phyloP scores from a whole-genome alignment of 225 moss, liverwort and hornwort genomes.

The Bryoerythrophyllum caledonicum region DNA sequence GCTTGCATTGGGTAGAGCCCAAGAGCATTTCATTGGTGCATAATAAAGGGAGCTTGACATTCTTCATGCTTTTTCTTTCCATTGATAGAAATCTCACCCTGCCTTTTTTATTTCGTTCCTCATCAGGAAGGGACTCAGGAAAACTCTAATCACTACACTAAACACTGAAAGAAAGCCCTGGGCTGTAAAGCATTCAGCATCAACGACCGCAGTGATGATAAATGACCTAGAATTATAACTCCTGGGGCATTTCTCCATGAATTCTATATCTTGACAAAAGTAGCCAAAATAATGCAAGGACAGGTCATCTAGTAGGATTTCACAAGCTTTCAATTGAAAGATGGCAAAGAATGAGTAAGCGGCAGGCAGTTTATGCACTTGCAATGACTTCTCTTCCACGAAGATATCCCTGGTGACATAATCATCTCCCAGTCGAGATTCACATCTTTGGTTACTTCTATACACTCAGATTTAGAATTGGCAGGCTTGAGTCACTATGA shows the following conservation, averaged over 20 bases:
- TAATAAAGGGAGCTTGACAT: too few species aligned
- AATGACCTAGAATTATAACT: background rate
- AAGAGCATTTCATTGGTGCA: too few species aligned
- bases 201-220: too few species aligned
- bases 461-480: conserved; percentile 3
- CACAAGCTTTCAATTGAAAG: background rate
- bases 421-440: background rate
- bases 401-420: background rate
- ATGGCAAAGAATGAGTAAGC: background rate
- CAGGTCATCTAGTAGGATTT: background rate
- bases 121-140: too few species aligned
- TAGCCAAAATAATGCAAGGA: background rate
- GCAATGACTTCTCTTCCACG: background rate
- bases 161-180: too few species aligned
- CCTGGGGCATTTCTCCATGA: background rate
- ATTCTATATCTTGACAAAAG: background rate
- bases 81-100: too few species aligned
- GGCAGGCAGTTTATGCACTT: background rate
- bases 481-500: background rate
- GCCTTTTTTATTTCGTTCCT: too few species aligned
- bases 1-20: too few species aligned
- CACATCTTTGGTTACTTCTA: background rate
- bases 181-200: too few species aligned
- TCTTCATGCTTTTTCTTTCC: too few species aligned
- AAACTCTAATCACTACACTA: too few species aligned